Evolutionary conservation across 371 early-diverging fungal species (phyloP), one percentile per base, ranked within the genome.

Genomic region (Mortierella sp.): DNA sequence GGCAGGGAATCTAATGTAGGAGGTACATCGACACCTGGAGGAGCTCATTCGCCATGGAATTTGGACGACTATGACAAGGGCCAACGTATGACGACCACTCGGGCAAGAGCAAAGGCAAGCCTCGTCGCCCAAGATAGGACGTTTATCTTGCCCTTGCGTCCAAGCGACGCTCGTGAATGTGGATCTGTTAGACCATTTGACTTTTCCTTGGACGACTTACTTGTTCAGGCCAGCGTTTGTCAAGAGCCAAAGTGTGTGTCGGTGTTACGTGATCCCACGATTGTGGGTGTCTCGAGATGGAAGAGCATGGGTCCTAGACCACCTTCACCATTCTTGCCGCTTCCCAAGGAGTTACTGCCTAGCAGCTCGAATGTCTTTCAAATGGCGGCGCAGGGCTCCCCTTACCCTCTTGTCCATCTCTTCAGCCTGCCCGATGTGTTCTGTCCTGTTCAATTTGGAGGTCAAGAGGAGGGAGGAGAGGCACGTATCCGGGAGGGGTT

Each of bases 201-300:
- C 45, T 84, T 80, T 50, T 84, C 84, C 8, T 31, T 80, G 47
- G 84, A 84, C 55, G 84, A 84, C 55, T n/a, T 84, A 16, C 74
- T 77, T 14, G 24, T 83, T 4, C 72, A 70, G 31, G 44, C 42
- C 10, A 9, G 21, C 21, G 21, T 21, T 42, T 11, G 42, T 8
- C 24, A 42, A 21, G 68, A 21, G 19, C 24, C 42, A 10, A 7
- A 9, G 34, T 2, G 3, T 24, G 34, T 13, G 47, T 6, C 44
- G 28, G 26, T 19, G 45, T 44, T 68, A 21, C 52, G 38, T 19
- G 31, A 47, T 28, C 52, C 73, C 55, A 45, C 13, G 26, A 70
- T 79, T 31, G 34, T 70, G 7, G 83, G 77, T 4, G 80, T 83
- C 13, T 75, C 80, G 19, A 58, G 79, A 50, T 83, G 83, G 83